These are phyloP conservation scores for Teratosphaeria pseudoeucalypti DNA, from an alignment of 2,329 filamentous ascomycete genomes.

Conservation along the genomic window DNA sequence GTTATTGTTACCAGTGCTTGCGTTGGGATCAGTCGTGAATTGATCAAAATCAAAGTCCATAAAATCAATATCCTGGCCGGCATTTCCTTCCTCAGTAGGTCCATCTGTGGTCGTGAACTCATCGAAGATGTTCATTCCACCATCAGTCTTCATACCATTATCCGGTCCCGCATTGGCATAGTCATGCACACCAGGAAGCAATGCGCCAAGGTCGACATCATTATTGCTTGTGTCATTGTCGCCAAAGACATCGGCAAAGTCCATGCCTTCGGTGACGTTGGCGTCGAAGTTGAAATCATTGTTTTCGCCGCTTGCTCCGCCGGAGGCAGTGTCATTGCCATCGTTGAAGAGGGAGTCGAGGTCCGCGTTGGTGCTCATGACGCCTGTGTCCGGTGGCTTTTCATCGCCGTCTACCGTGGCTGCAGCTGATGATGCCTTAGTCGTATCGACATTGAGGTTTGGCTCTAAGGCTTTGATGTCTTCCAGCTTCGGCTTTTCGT, in stretches of 20 bases:
- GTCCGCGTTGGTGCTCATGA: slow-evolving; percentile 19
- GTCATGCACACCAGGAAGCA: slow-evolving; percentile 32
- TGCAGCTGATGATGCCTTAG: slow-evolving; percentile 3
- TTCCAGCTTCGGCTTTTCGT: not conserved
- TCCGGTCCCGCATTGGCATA: slow-evolving; percentile 26
- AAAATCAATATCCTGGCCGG: not conserved
- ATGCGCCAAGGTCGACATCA: slow-evolving; percentile 25
- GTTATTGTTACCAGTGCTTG: not conserved
- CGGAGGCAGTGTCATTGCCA: not conserved
- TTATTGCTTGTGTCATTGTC: slow-evolving; percentile 7
- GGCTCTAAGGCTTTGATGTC: not conserved
- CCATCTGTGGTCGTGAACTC: slow-evolving; percentile 5
- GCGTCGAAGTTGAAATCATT: slow-evolving; percentile 27
- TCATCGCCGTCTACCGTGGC: slow-evolving; percentile 11
- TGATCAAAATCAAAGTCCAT: slow-evolving; percentile 1
- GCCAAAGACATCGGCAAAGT: slow-evolving; percentile 13
- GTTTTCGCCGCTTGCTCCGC: slow-evolving; percentile 3
- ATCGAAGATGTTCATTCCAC: not conserved
- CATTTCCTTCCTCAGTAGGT: slow-evolving; percentile 1
- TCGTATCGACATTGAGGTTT: slow-evolving; percentile 8
- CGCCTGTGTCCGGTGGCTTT: slow-evolving; percentile 16
- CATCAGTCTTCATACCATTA: not conserved
- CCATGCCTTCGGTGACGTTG: not conserved
- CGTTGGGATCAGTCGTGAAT: not conserved
- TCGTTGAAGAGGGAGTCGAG: slow-evolving; percentile 26